A percentile compares a stretch with the other conserved stretches of the same genome.
Evolutionary conservation across 805 yeast genomes (phyloP).

Genomic region (Teunomyces lycoperdinae): DNA sequence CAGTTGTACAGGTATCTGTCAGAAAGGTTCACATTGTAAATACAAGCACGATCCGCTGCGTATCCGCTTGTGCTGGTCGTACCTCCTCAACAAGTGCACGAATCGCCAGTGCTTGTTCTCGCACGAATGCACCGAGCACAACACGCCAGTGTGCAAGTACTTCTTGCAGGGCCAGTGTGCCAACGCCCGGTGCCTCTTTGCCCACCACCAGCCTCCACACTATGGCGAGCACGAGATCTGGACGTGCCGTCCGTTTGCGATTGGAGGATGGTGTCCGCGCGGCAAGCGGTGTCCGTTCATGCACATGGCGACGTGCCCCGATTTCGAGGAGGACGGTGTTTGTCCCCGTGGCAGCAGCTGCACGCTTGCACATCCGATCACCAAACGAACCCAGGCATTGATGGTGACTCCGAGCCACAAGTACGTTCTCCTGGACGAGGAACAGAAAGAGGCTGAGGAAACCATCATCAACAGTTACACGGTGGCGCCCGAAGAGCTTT

Average conservation of each 20-base stretch:
- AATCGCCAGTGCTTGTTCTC: conserved; percentile 50
- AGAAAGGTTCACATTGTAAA: conserved; percentile 49
- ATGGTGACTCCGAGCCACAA: conserved; percentile 18
- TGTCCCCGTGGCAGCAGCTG: conserved; percentile 58
- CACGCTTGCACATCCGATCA: conserved; percentile 46
- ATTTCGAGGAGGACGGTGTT: conserved; percentile 55
- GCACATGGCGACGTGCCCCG: conserved; percentile 70
- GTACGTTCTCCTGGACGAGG: conserved; percentile 11
- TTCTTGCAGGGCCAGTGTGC: conserved; percentile 24
- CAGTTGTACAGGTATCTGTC: conserved; percentile 47
- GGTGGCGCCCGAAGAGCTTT: conserved; percentile 27
- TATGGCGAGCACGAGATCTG: conserved; percentile 42
- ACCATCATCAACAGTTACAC: conserved; percentile 30
- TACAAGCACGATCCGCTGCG: conserved; percentile 51
- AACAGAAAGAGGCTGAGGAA: conserved; percentile 15
- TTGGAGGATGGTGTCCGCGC: conserved; percentile 64
- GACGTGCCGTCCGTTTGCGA: conserved; percentile 65
- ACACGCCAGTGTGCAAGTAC: conserved; percentile 43
- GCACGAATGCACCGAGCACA: conserved; percentile 57
- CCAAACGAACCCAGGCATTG: conserved; percentile 24
- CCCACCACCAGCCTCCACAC: conserved; percentile 46
- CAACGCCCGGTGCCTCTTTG: conserved; percentile 53
- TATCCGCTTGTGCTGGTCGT: conserved; percentile 54
- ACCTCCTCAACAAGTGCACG: conserved; percentile 46
- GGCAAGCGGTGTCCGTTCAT: conserved; percentile 56